Evolutionary conservation across 2,329 filamentous ascomycete species (phyloP).

Genomic region (Tolypocladium tundrense): DNA sequence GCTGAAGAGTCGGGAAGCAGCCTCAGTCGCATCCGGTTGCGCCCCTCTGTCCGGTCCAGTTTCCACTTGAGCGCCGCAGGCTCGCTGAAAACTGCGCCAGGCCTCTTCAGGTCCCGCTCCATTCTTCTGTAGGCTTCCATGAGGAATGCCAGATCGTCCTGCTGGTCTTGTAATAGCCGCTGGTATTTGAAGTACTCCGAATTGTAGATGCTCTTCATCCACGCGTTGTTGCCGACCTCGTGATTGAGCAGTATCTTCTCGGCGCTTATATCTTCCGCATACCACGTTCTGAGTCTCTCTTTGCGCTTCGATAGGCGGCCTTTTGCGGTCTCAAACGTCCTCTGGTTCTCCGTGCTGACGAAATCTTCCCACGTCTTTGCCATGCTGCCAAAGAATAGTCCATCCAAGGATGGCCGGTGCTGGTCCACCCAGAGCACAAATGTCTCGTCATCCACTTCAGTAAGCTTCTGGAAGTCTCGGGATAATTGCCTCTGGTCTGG

Average conservation of each 20-base stretch:
- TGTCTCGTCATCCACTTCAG: conserved; percentile 78
- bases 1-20: conserved; percentile 67
- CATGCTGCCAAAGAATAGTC: conserved; percentile 71
- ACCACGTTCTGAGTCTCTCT: conserved; percentile 76
- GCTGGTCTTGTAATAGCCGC: conserved; percentile 79
- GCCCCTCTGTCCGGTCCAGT: conserved; percentile 87
- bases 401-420: conserved; percentile 67
- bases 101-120: conserved; percentile 65
- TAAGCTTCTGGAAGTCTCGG: conserved; percentile 71
- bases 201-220: conserved; percentile 91
- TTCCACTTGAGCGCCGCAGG: conserved; percentile 66
- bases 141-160: conserved; percentile 76
- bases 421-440: conserved; percentile 85
- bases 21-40: conserved; percentile 87
- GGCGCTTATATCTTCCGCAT: conserved; percentile 53
- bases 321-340: conserved; percentile 65
- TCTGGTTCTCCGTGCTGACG: conserved; percentile 70
- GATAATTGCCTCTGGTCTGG: conserved; percentile 62
- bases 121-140: conserved; percentile 67
- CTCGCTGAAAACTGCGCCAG: conserved; percentile 70
- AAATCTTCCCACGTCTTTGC: conserved; percentile 83
- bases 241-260: conserved; percentile 72
- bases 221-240: conserved; percentile 76
- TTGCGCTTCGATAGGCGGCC: conserved; percentile 62
- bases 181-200: conserved; percentile 91